phyloP scores from a whole-genome alignment of 768 basidiomycete species.

The Gymnopilus junonius region DNA sequence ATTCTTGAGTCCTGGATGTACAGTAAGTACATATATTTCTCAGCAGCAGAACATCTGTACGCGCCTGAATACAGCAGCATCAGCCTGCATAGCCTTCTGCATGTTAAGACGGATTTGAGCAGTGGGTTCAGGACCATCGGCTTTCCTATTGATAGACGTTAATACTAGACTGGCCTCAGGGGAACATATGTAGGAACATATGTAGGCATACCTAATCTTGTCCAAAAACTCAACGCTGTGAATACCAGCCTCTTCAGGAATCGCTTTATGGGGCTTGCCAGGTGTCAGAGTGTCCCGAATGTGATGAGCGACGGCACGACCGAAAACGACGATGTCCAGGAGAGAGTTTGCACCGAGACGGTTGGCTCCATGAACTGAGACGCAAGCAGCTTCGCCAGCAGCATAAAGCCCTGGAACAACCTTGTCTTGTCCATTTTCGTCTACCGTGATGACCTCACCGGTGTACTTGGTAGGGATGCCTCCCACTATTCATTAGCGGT shows the following conservation, averaged over 20 bases:
- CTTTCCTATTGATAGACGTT: conserved; percentile 48
- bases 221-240: conserved; percentile 87
- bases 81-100: conserved; percentile 99
- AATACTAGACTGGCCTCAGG: background rate
- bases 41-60: background rate
- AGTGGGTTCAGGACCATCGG: conserved; percentile 84
- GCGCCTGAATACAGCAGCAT: conserved; percentile 96
- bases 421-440: conserved; percentile 89
- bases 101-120: conserved; percentile 91
- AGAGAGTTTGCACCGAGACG: conserved; percentile 99
- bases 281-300: conserved; percentile 90
- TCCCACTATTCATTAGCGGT: conserved; percentile 68
- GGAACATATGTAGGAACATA: background rate
- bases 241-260: conserved; percentile 86
- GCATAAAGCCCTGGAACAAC: conserved; percentile 97
- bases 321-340: conserved; percentile 98
- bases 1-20: conserved; percentile 74
- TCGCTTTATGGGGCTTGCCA: conserved; percentile 88
- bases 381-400: conserved; percentile 98
- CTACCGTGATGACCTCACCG: conserved; percentile 91
- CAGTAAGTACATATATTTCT: background rate
- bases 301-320: conserved; percentile 98
- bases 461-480: conserved; percentile 99
- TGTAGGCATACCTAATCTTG: conserved; percentile 63
- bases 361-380: conserved; percentile 99